A percentile compares a stretch with the other conserved stretches of the same genome.
These are phyloP conservation scores for Medicago truncatula DNA, from an alignment of 306 rosid genomes.

Conservation along the genomic window DNA sequence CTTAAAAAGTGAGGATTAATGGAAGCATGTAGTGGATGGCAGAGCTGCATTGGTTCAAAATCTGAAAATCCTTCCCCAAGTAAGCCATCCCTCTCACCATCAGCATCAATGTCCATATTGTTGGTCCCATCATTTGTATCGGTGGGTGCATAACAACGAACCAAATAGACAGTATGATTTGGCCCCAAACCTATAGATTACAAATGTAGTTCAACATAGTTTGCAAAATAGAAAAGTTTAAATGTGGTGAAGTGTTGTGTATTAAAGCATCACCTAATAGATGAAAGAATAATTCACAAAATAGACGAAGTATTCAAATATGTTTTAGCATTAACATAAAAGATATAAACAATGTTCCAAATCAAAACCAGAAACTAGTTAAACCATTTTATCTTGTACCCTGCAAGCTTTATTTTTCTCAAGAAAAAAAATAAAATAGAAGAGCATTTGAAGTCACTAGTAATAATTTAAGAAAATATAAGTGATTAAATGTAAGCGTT, in stretches of 20 bases:
- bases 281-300: not conserved
- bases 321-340: not conserved
- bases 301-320: not conserved
- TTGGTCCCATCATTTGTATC: slow-evolving; percentile 40
- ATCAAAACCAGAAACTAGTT: slow-evolving; percentile 3
- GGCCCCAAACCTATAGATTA: slow-evolving; percentile 69
- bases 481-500: not conserved
- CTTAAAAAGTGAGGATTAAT: slow-evolving; percentile 56
- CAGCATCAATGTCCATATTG: slow-evolving; percentile 25
- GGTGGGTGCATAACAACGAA: slow-evolving; percentile 68
- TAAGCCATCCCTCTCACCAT: slow-evolving; percentile 57
- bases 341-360: slow-evolving; percentile 1
- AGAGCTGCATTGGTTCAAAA: slow-evolving; percentile 66
- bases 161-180: slow-evolving; percentile 75
- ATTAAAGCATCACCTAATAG: not conserved
- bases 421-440: not conserved
- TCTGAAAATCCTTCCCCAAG: slow-evolving; percentile 66
- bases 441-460: not conserved
- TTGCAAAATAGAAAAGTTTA: not conserved
- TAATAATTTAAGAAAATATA: too few species aligned
- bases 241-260: too few species aligned
- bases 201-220: not conserved
- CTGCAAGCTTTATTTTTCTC: not conserved
- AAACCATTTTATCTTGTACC: not conserved
- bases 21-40: slow-evolving; percentile 48